Evolutionary conservation across 2,329 filamentous ascomycete species (phyloP).

Genomic region (Mollisia scopiformis): DNA sequence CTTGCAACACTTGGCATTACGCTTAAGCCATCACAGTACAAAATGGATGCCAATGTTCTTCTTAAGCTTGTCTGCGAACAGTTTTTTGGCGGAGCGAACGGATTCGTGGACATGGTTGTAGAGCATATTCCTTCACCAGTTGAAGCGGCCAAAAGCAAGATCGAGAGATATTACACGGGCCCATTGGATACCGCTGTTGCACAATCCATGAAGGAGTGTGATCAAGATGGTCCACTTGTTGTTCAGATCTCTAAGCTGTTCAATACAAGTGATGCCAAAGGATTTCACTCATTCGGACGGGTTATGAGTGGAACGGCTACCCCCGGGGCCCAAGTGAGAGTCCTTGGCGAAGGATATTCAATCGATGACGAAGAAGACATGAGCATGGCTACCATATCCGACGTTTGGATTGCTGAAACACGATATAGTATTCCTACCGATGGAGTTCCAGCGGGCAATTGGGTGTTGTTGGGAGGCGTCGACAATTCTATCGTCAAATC

Average conservation of each 20-base stretch:
- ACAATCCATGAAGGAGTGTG: slow-evolving; percentile 77
- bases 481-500: slow-evolving; percentile 99
- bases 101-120: slow-evolving; percentile 95
- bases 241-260: slow-evolving; percentile 93
- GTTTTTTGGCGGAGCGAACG: slow-evolving; percentile 88
- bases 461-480: slow-evolving; percentile 87
- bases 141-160: slow-evolving; percentile 73
- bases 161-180: slow-evolving; percentile 91
- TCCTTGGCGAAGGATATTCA: slow-evolving; percentile 93
- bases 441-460: slow-evolving; percentile 91
- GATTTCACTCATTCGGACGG: slow-evolving; percentile 86
- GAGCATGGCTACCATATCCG: slow-evolving; percentile 79
- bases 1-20: slow-evolving; percentile 79
- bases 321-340: slow-evolving; percentile 81
- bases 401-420: slow-evolving; percentile 90
- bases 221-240: slow-evolving; percentile 90
- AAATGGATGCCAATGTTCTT: slow-evolving; percentile 84
- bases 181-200: slow-evolving; percentile 82
- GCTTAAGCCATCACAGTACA: slow-evolving; percentile 91
- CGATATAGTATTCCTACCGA: slow-evolving; percentile 91
- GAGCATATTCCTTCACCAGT: slow-evolving; percentile 86
- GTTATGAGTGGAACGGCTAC: slow-evolving; percentile 91
- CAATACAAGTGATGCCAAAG: slow-evolving; percentile 86
- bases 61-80: slow-evolving; percentile 90
- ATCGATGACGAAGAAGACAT: slow-evolving; percentile 98